phyloP scores from a whole-genome alignment of 305 asterid species.

The Lippia alba region DNA sequence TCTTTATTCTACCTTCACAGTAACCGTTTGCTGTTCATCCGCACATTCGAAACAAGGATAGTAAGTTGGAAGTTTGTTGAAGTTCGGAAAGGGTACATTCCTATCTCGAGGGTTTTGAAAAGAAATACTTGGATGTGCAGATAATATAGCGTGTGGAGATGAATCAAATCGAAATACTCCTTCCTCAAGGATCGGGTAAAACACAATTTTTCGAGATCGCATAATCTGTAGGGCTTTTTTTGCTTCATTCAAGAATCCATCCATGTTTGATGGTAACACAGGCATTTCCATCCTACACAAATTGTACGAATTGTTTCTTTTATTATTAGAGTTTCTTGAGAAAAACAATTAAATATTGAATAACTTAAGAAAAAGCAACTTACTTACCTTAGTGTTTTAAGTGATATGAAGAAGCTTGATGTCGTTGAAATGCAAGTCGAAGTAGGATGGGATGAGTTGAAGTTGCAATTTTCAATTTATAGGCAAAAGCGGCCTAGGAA shows the following conservation, averaged over 20 bases:
- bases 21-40: slow-evolving; percentile 68
- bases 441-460: too few relatives aligned
- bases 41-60: slow-evolving; percentile 70
- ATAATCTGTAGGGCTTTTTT: slow-evolving; percentile 37
- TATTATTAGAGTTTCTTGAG: too few relatives aligned
- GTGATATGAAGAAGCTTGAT: too few relatives aligned
- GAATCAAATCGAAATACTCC: slow-evolving; percentile 97
- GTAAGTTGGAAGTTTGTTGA: slow-evolving; percentile 54
- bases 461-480: too few relatives aligned
- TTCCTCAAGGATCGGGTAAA: slow-evolving; percentile 84
- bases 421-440: too few relatives aligned
- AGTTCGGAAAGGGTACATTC: slow-evolving; percentile 62
- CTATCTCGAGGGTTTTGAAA: slow-evolving; percentile 66
- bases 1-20: slow-evolving; percentile 57
- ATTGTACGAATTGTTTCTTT: too few relatives aligned
- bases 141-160: slow-evolving; percentile 67
- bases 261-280: slow-evolving; percentile 52
- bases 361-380: too few relatives aligned
- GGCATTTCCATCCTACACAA: slow-evolving; percentile 22
- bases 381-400: too few relatives aligned
- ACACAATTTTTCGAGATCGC: slow-evolving; percentile 28
- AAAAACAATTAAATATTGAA: too few relatives aligned
- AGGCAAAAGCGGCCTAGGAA: too few relatives aligned
- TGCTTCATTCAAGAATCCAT: slow-evolving; percentile 44
- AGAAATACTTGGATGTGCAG: slow-evolving; percentile 85